Evolutionary conservation across 768 basidiomycete genomes (phyloP).

Genomic region (Hericium alpestre): DNA sequence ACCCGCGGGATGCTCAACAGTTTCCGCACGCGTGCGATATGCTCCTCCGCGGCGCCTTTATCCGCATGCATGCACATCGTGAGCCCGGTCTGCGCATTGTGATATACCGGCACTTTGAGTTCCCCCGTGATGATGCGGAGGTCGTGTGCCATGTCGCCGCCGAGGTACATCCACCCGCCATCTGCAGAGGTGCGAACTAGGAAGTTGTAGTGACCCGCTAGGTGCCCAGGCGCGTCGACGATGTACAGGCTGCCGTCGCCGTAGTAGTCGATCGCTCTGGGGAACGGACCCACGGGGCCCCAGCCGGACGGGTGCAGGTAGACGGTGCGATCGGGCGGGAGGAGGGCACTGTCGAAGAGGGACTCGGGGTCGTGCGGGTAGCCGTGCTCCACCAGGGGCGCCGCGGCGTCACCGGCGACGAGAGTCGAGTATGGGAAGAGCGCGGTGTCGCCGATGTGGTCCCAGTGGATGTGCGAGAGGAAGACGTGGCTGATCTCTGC

Average conservation of each 20-base stretch:
- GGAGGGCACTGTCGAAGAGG: neutral
- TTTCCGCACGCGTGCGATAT: neutral
- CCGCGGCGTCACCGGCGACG: conserved; percentile 1
- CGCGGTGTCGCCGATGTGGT: conserved; percentile 9
- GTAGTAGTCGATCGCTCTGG: conserved; percentile 9
- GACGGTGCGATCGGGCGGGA: neutral
- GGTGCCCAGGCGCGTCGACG: conserved; percentile 13
- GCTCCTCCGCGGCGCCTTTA: neutral
- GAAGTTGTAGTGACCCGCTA: conserved; percentile 10
- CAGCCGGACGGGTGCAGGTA: neutral
- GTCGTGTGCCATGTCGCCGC: conserved; percentile 10
- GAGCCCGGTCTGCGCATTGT: neutral
- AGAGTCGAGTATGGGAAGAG: conserved; percentile 6
- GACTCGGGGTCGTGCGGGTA: neutral
- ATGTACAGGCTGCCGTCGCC: conserved; percentile 10
- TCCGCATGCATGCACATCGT: neutral
- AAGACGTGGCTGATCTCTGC: neutral
- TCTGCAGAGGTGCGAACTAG: conserved; percentile 1
- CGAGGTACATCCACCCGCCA: conserved; percentile 8
- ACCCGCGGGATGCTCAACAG: neutral
- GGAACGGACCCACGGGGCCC: conserved; percentile 5
- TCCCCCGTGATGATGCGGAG: neutral
- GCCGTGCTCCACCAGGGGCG: neutral
- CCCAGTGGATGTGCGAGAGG: conserved; percentile 10
- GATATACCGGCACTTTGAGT: neutral